Evolutionary conservation across 352 stramenopile species (phyloP), one percentile per base, ranked within the genome.

Genomic region (Pythium utonaiense): DNA sequence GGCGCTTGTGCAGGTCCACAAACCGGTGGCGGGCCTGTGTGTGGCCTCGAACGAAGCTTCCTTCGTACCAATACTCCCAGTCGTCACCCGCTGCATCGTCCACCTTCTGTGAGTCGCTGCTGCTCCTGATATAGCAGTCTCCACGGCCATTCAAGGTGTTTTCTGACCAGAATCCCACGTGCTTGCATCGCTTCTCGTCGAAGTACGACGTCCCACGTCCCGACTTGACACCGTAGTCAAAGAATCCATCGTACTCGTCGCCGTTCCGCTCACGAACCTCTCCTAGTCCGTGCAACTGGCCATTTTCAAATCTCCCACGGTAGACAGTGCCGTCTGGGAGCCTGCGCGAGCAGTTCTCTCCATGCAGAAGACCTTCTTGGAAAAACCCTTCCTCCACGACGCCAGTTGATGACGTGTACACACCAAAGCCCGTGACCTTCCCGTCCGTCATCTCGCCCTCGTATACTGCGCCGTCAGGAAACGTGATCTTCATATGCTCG

Each of bases 1-100:
- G 56, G 3, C 28, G 16, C 30, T 71, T 57, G n/a, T 81, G 63
- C 12, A 89, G 54, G 38, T 86, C 74, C 8, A 77, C 74, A 60
- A 84, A 70, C 0, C 78, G 81, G 33, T 91, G 78, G 19, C 77
- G 67, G 17, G 75, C 71, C 22, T 77, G 76, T 42, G 73, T 87
- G 59, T 85, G 69, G 52, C 76, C 76, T 38, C 86, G 66, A 22
- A 84, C 60, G 51, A 89, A 89, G n/a, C 65, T 76, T 12, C 78
- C 81, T 86, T 91, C 81, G 54, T 91, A 91, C 77, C 70, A 85
- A 33, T 81, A 88, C 25, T 86, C 77, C 73, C 77, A 86, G 5
- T 70, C 60, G 12, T 71, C 28, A n/a, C n/a, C n/a, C n/a, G n/a
- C n/a, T n/a, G n/a, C n/a, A n/a, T n/a, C n/a, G n/a, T n/a, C n/a